These are phyloP conservation scores for Dianthus caryophyllus DNA, from an alignment of 148 eudicot species.

Conservation along the genomic window DNA sequence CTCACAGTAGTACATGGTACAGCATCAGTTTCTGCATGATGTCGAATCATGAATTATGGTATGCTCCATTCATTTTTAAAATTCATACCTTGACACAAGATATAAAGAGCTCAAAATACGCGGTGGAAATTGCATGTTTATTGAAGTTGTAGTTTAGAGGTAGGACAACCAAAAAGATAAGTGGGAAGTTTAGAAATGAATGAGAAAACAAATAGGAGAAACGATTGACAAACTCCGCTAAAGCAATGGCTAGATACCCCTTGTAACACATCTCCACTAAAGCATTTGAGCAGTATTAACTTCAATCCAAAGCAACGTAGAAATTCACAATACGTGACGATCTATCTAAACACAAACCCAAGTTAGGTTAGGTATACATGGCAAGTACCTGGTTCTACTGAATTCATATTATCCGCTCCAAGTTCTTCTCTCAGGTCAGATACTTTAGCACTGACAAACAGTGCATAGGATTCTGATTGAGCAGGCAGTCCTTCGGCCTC, in stretches of 20 bases:
- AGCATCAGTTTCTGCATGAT: constrained; percentile 28
- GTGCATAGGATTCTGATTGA: constrained; percentile 49
- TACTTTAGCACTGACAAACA: constrained; percentile 40
- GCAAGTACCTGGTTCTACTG: constrained; percentile 43
- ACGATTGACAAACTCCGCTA: background rate
- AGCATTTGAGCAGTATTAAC: too few species aligned
- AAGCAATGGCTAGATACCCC: background rate
- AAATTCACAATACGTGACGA: background rate
- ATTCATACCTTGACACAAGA: too few species aligned
- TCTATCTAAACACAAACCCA: background rate
- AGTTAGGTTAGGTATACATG: too few species aligned
- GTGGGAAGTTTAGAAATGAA: too few species aligned
- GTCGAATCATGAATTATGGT: background rate
- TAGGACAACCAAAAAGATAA: too few species aligned
- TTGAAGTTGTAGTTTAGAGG: too few species aligned
- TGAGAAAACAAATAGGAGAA: too few species aligned
- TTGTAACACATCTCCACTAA: too few species aligned
- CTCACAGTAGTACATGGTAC: constrained; percentile 20
- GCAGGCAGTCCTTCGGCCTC: constrained; percentile 58
- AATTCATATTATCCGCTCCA: constrained; percentile 18
- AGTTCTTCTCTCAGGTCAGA: constrained; percentile 33
- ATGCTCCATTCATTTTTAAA: too few species aligned
- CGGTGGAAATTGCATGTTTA: too few species aligned
- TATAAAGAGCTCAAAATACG: too few species aligned
- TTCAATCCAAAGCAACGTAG: background rate